phyloP scores from a whole-genome alignment of 768 basidiomycete genomes.

The Amanita fuliginea region DNA sequence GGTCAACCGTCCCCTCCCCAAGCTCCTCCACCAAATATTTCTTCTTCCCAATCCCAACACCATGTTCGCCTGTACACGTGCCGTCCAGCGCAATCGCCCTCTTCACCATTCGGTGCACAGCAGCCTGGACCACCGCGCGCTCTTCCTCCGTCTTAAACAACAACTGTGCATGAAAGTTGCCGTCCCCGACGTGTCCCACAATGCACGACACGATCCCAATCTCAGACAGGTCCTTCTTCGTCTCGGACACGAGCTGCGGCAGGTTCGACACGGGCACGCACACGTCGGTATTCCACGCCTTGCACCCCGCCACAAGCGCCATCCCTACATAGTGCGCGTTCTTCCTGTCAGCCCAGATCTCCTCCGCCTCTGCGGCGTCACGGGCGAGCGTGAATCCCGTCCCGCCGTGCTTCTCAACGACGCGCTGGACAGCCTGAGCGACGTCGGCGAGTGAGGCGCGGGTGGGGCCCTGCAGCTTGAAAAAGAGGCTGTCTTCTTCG shows the following conservation, averaged over 20 bases:
- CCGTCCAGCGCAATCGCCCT: slow-evolving; percentile 64
- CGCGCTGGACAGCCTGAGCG: slow-evolving; percentile 41
- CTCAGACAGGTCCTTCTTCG: slow-evolving; percentile 54
- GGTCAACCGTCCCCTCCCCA: slow-evolving; percentile 67
- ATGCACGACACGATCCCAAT: slow-evolving; percentile 50
- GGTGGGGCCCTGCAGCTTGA: slow-evolving; percentile 77
- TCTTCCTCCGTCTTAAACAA: slow-evolving; percentile 52
- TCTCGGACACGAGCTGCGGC: slow-evolving; percentile 55
- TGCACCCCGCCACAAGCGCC: slow-evolving; percentile 43
- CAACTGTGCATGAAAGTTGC: slow-evolving; percentile 39
- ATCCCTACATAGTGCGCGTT: slow-evolving; percentile 49
- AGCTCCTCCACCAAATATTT: slow-evolving; percentile 75
- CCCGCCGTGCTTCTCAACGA: slow-evolving; percentile 58
- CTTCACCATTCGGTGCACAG: slow-evolving; percentile 51
- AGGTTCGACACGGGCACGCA: slow-evolving; percentile 62
- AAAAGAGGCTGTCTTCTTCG: slow-evolving; percentile 64
- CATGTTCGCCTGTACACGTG: slow-evolving; percentile 82
- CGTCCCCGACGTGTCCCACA: slow-evolving; percentile 74
- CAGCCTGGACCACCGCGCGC: slow-evolving; percentile 24
- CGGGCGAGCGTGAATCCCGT: slow-evolving; percentile 56
- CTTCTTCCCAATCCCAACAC: slow-evolving; percentile 79
- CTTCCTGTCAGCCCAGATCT: slow-evolving; percentile 69
- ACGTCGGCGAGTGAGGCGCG: slow-evolving; percentile 49
- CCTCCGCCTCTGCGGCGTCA: slow-evolving; percentile 50
- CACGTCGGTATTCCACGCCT: slow-evolving; percentile 67